A percentile compares a stretch with the other conserved stretches of the same genome.
Conservation (phyloP, 2,329 filamentous ascomycete species). For the Madurella fahalii region DNA sequence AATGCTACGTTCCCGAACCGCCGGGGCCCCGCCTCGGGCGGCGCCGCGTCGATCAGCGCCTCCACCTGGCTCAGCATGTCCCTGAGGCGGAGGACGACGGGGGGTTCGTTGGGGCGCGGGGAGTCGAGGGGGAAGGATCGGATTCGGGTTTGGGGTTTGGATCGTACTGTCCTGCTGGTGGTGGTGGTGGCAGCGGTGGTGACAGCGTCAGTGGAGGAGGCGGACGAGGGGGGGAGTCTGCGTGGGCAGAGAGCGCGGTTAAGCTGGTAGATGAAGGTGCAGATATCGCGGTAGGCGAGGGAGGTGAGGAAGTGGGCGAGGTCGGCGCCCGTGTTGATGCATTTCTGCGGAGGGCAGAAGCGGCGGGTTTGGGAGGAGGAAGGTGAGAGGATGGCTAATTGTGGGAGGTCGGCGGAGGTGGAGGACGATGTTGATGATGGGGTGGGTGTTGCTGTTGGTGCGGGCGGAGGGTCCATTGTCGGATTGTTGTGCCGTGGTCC, state of each 20-base stretch:
- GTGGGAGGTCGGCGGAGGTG: conserved; percentile 27
- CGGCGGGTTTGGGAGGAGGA: conserved; percentile 41
- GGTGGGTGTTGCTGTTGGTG: conserved; percentile 3
- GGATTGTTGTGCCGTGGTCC: too few species aligned
- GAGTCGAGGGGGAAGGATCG: conserved; percentile 46
- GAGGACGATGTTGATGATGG: neutral
- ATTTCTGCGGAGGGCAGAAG: conserved; percentile 70
- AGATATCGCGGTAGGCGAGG: conserved; percentile 81
- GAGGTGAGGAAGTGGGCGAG: conserved; percentile 76
- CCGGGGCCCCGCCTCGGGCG: conserved; percentile 78
- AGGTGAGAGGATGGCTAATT: conserved; percentile 47
- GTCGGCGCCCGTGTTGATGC: conserved; percentile 80
- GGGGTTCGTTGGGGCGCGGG: conserved; percentile 41
- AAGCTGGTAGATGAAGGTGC: conserved; percentile 82
- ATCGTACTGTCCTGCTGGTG: neutral
- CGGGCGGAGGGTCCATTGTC: conserved; percentile 12
- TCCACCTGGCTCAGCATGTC: conserved; percentile 62
- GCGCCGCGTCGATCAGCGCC: conserved; percentile 68
- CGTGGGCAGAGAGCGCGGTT: conserved; percentile 81
- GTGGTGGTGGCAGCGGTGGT: neutral
- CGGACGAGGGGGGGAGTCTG: conserved; percentile 31
- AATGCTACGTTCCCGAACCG: conserved; percentile 93
- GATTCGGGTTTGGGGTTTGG: conserved; percentile 31
- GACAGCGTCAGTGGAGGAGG: neutral
- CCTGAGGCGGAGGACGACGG: conserved; percentile 61